Evolutionary conservation across 2,329 filamentous ascomycete species (phyloP), one percentile per base, ranked within the genome.

Genomic region (Fusarium miscanthi): DNA sequence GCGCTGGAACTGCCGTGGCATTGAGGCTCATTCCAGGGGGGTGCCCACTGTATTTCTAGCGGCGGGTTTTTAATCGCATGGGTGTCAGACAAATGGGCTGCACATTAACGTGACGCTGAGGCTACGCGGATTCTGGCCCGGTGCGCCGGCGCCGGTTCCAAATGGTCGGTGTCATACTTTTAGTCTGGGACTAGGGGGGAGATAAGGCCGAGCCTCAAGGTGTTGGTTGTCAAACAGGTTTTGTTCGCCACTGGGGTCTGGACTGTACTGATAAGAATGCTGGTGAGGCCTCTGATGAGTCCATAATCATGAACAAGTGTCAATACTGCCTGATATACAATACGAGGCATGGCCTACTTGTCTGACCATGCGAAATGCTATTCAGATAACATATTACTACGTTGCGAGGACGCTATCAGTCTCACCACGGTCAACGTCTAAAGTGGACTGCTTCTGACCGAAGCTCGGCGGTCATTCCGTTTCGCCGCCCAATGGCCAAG

Each of bases 141-240:
- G 66, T 53, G 58, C 73, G 66, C 51, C 69, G 66, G 70, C 40
- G 49, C 66, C 59, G 52, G 73, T 59, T 48, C 70, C 70, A 69
- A 63, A 41, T 72, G 67, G 64, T 72, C 59, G 71, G 70, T 40
- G 48, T 57, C 53, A 27, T 31, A 10, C 31, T 48, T 38, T 52
- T 33, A 45, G 43, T 25, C 30, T 41, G n/a, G 13, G 19, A 16
- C 30, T 43, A 61, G 51, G 67, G 68, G 56, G 7, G 11, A 72
- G 74, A 74, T 77, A 76, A 76, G 69, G 53, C 74, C 71, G 75
- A 76, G 75, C 74, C 73, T 77, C 73, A 77, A 59, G 41, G n/a
- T 59, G 12, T 53, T 52, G 42, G 56, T 59, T 53, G 64, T 38
- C 46, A 59, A 64, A 37, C 59, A 51, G n/a, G 60, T 57, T 57